Base-by-base conservation (phyloP, 2,329 filamentous ascomycete species). In the Trichophyton rubrum region DNA sequence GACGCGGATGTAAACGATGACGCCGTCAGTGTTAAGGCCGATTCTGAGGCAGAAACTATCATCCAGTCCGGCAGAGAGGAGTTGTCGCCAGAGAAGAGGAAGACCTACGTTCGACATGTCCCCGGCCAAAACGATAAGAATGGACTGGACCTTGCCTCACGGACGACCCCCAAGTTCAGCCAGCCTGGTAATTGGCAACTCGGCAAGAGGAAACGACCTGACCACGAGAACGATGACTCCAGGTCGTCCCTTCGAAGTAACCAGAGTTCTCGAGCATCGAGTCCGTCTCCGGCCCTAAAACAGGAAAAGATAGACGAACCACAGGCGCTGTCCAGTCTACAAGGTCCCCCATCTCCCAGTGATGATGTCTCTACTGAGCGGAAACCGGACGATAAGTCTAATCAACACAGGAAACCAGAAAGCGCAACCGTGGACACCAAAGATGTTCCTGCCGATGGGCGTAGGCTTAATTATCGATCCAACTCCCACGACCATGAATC, bases 21-120 rank as follows among this genome's bases (percentile, higher is more conserved):
- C 60, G 73, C 69, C 30, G 68, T 68, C 24, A 67, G 67, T 60
- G 73, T 73, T 62, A 72, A 72, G 62, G 74, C 74, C 56, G 76
- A 78, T 66, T 78, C 76, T 51, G 76, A 78, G 68, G 76, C 76
- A 59, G 76, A 78, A 67, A 78, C 76, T 20, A 75, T 78, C 62
- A 78, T 78, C 60, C 75, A 78, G 65, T 78, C 74, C 11, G 74
- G 74, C 59, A 73, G 74, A 30, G 74, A 76, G 45, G 74, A 76
- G 64, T 64, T 76, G 60, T 76, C 76, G 5, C 75, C 76, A 3
- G 74, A 78, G 67, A 78, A 78, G 68, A 75, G 74, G 66, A 72
- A 72, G 61, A 74, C 73, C 61, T 69, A 70, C 61, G 73, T 74
- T 59, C 67, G 70, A 51, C 74, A 76, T 66, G 58, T 61, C 60